A percentile compares a stretch with the other conserved stretches of the same genome.
Evolutionary conservation across 805 yeast genomes (phyloP).

Genomic region (Diddensiella santjacobensis): DNA sequence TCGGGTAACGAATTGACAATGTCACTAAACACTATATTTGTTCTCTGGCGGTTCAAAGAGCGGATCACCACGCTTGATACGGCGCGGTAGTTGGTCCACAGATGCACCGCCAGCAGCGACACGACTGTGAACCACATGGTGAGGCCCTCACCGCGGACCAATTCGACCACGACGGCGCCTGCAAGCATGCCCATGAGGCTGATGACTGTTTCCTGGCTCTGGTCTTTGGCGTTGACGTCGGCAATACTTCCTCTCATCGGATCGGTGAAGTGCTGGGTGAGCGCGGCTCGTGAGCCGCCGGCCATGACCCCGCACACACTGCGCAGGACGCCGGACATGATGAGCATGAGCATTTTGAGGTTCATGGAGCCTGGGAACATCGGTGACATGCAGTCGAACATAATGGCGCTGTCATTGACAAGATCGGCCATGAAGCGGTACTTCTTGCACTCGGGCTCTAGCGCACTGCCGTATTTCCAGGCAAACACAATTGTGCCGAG

Average conservation of each 20-base stretch:
- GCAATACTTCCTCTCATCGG: conserved; percentile 33
- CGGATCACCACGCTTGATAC: conserved; percentile 32
- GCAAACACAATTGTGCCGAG: conserved; percentile 36
- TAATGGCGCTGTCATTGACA: conserved; percentile 33
- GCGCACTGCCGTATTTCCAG: conserved; percentile 32
- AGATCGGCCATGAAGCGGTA: conserved; percentile 35
- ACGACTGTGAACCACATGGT: conserved; percentile 29
- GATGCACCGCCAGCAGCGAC: conserved; percentile 28
- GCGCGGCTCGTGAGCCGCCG: conserved; percentile 36
- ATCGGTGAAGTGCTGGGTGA: conserved; percentile 37
- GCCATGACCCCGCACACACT: conserved; percentile 38
- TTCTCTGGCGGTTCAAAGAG: conserved; percentile 33
- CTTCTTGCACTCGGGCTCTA: conserved; percentile 38
- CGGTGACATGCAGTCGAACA: conserved; percentile 35
- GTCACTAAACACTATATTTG: conserved; percentile 32
- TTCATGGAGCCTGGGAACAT: conserved; percentile 24
- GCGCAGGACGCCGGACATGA: conserved; percentile 33
- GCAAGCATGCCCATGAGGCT: conserved; percentile 35
- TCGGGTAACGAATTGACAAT: conserved; percentile 21
- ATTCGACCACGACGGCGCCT: conserved; percentile 32
- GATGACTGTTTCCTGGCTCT: conserved; percentile 37
- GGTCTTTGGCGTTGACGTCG: conserved; percentile 37
- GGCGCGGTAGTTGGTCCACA: conserved; percentile 35
- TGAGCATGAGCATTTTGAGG: conserved; percentile 26
- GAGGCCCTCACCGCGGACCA: conserved; percentile 25